A percentile compares a stretch with the other conserved stretches of the same genome.
Evolutionary conservation across 192 early-diverging fungal species (phyloP).

Genomic region (Coemansia sp.): DNA sequence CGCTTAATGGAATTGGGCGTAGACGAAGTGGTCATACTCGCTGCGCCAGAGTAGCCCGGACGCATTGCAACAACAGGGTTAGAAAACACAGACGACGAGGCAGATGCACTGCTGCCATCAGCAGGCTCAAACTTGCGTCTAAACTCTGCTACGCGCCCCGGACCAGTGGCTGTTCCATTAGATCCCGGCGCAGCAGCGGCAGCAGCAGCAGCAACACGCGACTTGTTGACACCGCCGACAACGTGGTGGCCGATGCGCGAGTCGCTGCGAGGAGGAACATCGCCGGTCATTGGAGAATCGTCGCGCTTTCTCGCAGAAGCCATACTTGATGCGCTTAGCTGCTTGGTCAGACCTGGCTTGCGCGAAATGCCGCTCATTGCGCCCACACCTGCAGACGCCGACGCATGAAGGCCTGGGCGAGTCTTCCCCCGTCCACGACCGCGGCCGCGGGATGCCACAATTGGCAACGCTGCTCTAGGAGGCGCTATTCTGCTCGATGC

Average conservation of each 20-base stretch:
- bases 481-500: background rate
- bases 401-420: background rate
- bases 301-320: slow-evolving; percentile 8
- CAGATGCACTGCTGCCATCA: background rate
- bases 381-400: background rate
- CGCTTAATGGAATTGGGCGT: slow-evolving; percentile 4
- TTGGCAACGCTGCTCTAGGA: slow-evolving; percentile 4
- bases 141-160: slow-evolving; percentile 39
- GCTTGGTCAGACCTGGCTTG: slow-evolving; percentile 11
- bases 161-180: background rate
- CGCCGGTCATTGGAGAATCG: background rate
- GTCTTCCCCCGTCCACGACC: slow-evolving; percentile 17
- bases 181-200: background rate
- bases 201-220: background rate
- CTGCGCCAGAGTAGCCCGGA: slow-evolving; percentile 35
- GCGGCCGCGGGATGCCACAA: slow-evolving; percentile 14
- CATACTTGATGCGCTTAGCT: slow-evolving; percentile 17
- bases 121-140: slow-evolving; percentile 33
- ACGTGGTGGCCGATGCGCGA: slow-evolving; percentile 15
- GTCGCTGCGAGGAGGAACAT: slow-evolving; percentile 22
- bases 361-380: slow-evolving; percentile 25
- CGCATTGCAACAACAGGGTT: slow-evolving; percentile 48
- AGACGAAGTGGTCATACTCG: background rate
- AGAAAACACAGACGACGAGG: slow-evolving; percentile 12
- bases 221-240: slow-evolving; percentile 8